A percentile compares a stretch with the other conserved stretches of the same genome.
These are phyloP conservation scores for Leptosphaerulina australis DNA, from an alignment of 2,329 filamentous ascomycete genomes.

Conservation along the genomic window DNA sequence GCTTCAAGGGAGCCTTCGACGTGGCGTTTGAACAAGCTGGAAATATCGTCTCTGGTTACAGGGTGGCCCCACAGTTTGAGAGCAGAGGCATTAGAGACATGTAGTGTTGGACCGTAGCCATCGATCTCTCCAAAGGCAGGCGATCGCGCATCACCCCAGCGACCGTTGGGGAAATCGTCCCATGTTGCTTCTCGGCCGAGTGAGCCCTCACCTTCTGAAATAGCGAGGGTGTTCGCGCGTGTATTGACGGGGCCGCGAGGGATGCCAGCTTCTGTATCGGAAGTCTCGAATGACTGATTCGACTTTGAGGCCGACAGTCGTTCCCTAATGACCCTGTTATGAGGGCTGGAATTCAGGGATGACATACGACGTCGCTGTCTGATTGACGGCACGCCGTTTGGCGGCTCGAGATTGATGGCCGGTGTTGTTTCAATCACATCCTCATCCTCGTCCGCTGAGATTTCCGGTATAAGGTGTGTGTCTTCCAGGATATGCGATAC, in stretches of 20 bases:
- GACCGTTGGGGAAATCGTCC: constrained; percentile 97
- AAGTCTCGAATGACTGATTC: constrained; percentile 64
- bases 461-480: constrained; percentile 76
- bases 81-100: constrained; percentile 85
- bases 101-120: constrained; percentile 95
- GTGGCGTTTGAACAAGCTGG: constrained; percentile 77
- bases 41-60: constrained; percentile 72
- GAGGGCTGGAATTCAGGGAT: constrained; percentile 80
- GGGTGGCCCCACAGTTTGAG: constrained; percentile 86
- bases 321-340: constrained; percentile 85
- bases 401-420: constrained; percentile 40
- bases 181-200: constrained; percentile 94
- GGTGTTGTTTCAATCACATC: constrained; percentile 56
- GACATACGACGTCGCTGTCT: constrained; percentile 68
- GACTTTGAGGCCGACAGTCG: constrained; percentile 63
- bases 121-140: constrained; percentile 91
- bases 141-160: constrained; percentile 91
- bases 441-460: constrained; percentile 52
- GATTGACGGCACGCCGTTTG: constrained; percentile 29
- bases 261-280: constrained; percentile 77
- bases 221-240: constrained; percentile 84
- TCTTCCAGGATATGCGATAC: constrained; percentile 91
- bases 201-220: constrained; percentile 89
- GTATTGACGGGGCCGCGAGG: constrained; percentile 74
- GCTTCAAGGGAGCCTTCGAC: constrained; percentile 78